These are phyloP conservation scores for Aspergillus conjunctus DNA, from an alignment of 495 filamentous ascomycete species.

Conservation along the genomic window DNA sequence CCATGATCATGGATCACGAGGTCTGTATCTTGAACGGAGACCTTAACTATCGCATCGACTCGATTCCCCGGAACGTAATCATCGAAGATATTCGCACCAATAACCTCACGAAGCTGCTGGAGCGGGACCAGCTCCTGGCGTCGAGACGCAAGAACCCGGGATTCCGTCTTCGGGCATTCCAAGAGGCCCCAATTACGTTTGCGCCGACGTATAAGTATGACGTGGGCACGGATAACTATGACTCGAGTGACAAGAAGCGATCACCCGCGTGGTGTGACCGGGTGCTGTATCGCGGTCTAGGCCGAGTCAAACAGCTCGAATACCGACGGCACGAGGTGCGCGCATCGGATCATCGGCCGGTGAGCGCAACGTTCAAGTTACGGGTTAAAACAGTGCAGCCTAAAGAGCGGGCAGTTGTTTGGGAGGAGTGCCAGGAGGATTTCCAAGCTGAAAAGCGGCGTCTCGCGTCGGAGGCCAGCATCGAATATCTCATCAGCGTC, in stretches of 20 bases:
- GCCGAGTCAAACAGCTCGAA: conserved; percentile 80
- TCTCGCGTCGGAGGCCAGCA: conserved; percentile 62
- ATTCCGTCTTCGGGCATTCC: conserved; percentile 83
- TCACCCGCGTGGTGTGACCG: conserved; percentile 98
- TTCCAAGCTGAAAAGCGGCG: conserved; percentile 70
- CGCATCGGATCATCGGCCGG: conserved; percentile 90
- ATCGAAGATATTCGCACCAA: conserved; percentile 76
- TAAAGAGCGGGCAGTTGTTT: conserved; percentile 61
- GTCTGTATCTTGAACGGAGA: conserved; percentile 95
- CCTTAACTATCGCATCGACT: conserved; percentile 97
- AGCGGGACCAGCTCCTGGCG: conserved; percentile 89
- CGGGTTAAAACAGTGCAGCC: conserved; percentile 77
- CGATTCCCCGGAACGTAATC: conserved; percentile 90
- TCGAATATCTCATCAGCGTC: conserved; percentile 56
- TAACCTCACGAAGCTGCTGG: conserved; percentile 87
- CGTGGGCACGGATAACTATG: conserved; percentile 90
- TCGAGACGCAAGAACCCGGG: conserved; percentile 83
- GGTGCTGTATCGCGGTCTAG: conserved; percentile 80
- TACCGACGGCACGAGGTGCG: conserved; percentile 87
- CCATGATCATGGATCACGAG: conserved; percentile 96
- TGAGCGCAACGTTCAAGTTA: conserved; percentile 79
- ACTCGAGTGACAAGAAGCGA: conserved; percentile 90
- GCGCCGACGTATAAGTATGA: conserved; percentile 98
- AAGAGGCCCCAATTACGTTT: conserved; percentile 84
- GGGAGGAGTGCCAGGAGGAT: conserved; percentile 69